Percentiles rank a stretch among this genome's conserved stretches.
Conservation (phyloP, 2,329 filamentous ascomycete genomes). For the Trichophyton mentagrophytes region DNA sequence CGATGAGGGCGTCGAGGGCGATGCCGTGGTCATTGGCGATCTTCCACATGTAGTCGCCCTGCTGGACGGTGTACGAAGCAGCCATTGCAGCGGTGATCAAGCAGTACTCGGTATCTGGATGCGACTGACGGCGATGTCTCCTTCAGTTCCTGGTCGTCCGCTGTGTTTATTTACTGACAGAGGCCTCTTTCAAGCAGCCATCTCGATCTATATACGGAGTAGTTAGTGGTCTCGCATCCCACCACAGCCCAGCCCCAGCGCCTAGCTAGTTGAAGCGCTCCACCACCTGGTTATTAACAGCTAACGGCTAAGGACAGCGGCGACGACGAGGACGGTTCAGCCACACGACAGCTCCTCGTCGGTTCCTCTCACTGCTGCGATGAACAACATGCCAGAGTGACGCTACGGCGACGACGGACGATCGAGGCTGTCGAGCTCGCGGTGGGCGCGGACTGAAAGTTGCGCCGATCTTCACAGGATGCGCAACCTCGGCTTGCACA, state of each 20-base stretch:
- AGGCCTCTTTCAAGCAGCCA: no score
- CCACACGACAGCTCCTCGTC: background rate
- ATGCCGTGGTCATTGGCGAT: constrained; percentile 24
- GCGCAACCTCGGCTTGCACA: background rate
- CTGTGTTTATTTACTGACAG: background rate
- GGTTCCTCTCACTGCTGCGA: background rate
- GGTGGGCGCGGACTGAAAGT: background rate
- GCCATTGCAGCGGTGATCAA: background rate
- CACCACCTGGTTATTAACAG: background rate
- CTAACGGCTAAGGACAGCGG: background rate
- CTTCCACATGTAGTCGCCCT: constrained; percentile 18
- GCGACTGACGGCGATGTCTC: background rate
- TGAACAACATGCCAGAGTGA: background rate
- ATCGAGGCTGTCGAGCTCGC: background rate
- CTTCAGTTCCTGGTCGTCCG: background rate
- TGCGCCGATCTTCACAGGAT: background rate
- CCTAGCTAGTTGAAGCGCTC: background rate
- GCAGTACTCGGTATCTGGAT: background rate
- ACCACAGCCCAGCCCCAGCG: no score
- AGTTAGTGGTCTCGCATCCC: no score
- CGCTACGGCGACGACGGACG: no score
- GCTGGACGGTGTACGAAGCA: constrained; percentile 9
- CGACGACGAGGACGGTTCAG: background rate
- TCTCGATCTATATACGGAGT: background rate
- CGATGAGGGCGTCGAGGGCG: constrained; percentile 12